Conservation (phyloP, 768 basidiomycete genomes). For the Kwoniella dendrophila region DNA sequence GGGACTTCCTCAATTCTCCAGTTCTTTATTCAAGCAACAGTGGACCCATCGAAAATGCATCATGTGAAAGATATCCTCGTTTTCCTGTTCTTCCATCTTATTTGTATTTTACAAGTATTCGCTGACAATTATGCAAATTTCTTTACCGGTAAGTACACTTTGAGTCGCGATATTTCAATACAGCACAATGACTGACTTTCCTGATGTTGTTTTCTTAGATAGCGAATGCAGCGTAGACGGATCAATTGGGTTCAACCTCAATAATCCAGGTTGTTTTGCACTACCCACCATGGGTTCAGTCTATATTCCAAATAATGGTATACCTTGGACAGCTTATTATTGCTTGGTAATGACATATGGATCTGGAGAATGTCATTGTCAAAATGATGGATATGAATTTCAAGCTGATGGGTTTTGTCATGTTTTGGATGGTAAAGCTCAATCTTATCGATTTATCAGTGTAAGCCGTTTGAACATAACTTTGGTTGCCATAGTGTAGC, state of each 20-base stretch:
- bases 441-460: slow-evolving; percentile 12
- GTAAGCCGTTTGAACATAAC: neutral
- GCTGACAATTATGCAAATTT: slow-evolving; percentile 28
- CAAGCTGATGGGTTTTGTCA: slow-evolving; percentile 9
- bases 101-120: neutral
- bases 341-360: slow-evolving; percentile 11
- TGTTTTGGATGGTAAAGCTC: neutral
- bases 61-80: no score
- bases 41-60: no score
- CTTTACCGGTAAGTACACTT: slow-evolving; percentile 28
- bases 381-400: slow-evolving; percentile 4
- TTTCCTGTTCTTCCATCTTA: neutral
- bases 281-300: slow-evolving; percentile 4
- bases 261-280: slow-evolving; percentile 15
- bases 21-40: no score
- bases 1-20: no score
- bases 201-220: slow-evolving; percentile 7
- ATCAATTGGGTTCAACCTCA: slow-evolving; percentile 18
- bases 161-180: no score
- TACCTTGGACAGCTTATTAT: slow-evolving; percentile 2
- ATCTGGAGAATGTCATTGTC: slow-evolving; percentile 1
- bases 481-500: neutral
- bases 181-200: neutral
- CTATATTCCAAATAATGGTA: slow-evolving; percentile 19
- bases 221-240: slow-evolving; percentile 18